These are phyloP conservation scores for Neurospora sp. DNA, from an alignment of 495 filamentous ascomycete genomes.

Conservation along the genomic window DNA sequence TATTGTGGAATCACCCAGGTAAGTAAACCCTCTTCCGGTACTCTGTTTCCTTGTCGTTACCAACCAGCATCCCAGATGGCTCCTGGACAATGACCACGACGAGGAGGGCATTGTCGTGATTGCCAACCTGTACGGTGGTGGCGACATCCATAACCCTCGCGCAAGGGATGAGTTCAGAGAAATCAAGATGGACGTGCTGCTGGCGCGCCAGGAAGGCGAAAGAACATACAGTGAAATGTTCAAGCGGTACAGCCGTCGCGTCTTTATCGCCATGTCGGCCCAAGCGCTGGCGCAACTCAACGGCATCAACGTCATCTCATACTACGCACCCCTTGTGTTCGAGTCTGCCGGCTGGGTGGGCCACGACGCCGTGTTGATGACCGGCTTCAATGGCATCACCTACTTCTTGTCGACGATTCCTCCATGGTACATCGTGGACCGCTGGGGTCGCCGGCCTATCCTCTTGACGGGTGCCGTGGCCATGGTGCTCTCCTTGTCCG, in stretches of 20 bases:
- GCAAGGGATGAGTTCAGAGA: conserved; percentile 92
- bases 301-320: conserved; percentile 98
- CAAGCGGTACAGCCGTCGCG: conserved; percentile 76
- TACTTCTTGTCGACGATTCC: conserved; percentile 88
- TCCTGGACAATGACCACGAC: conserved; percentile 94
- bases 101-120: conserved; percentile 98
- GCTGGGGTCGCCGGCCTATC: conserved; percentile 83
- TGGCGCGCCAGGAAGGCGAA: conserved; percentile 90
- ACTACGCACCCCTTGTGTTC: conserved; percentile 94
- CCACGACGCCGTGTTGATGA: conserved; percentile 89
- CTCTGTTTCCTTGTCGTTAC: conserved; percentile 8
- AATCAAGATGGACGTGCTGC: conserved; percentile 94
- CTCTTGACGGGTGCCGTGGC: conserved; percentile 82
- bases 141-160: conserved; percentile 84
- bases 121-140: conserved; percentile 91
- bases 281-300: conserved; percentile 93
- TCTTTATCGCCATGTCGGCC: conserved; percentile 98
- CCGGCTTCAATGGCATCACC: conserved; percentile 87
- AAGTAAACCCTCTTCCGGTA: conserved; percentile 16
- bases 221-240: conserved; percentile 93
- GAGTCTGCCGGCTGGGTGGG: conserved; percentile 91
- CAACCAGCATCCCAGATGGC: conserved; percentile 53
- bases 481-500: conserved; percentile 83
- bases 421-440: conserved; percentile 94
- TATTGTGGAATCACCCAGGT: conserved; percentile 95